Base-by-base conservation (phyloP, 108 stramenopile genomes). In the Nitzschia inconspicua region DNA sequence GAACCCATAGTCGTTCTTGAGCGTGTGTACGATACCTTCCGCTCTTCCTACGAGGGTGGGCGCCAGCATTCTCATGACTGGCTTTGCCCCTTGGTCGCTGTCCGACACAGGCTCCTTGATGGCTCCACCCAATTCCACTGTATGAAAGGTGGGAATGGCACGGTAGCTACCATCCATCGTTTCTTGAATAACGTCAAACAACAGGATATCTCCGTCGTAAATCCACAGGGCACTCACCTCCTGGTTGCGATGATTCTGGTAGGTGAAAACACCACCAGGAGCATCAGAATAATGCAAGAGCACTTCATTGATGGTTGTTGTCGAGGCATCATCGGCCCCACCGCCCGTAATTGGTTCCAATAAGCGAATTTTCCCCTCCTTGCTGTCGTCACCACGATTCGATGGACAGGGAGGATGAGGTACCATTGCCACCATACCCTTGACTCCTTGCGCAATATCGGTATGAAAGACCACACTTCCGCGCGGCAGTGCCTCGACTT, bases 181-280 rank as follows among this genome's bases (percentile, higher is more conserved):
- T 42, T 77, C 73, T 42, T 73, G 63, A 47, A 81, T 65, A 18
- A 92, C 77, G 52, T 92, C 90, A 75, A 92, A 88, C 3, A 86
- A 50, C 5, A 92, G 53, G 8, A 67, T 66, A 48, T 92, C 90
- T 3, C 84, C 84, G 3, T 72, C 68, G 26, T 77, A 51, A 40
- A 92, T 63, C 90, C 90, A 92, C 22, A 76, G 22, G 0, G 72
- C 86, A 34, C 60, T 63, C 3, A 62, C 55, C 4, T 63, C 30
- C 14, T 18, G 18, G 20, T 60, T 42, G 20, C 58, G 60, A 24
- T 68, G 67, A 28, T 54, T 54, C 16, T 60, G 67, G 46, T 70
- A 77, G 14, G 82, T 66, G 67, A 68, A 86, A 1, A 66, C 66
- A 11, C 88, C 88, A 31, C 85, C 83, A 13, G 88, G 88, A 44